Evolutionary conservation across 2,329 filamentous ascomycete species (phyloP), one percentile per base, ranked within the genome.

Genomic region (Claviceps humidiphila): DNA sequence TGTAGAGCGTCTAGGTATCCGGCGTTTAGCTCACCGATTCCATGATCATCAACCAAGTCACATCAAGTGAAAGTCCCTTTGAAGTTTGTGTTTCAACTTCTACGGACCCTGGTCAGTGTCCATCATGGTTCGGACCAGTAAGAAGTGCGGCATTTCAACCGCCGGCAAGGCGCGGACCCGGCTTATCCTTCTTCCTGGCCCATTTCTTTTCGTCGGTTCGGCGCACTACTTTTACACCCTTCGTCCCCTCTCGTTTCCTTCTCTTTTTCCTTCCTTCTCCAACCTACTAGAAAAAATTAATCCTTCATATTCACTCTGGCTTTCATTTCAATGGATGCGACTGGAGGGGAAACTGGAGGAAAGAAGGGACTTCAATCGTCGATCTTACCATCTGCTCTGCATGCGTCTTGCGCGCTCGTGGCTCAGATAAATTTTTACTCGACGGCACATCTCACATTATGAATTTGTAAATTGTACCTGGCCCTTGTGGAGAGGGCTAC

Each of bases 311-410:
- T 84, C 81, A 85, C 81, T 84, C 80, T 78, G 75, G 72, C 68
- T 71, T 76, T 73, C 71, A 69, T 64, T 67, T 68, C 69, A 65
- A 71, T 72, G 76, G 72, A 75, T 73, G 71, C 63, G 56, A 58
- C 67, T 73, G 76, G 81, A 84, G 80, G 82, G 82, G 82, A 85
- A 85, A 84, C 71, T 77, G 80, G 75, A 80, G 80, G 81, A 81
- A 63, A 85, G 81, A 82, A 42, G 60, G 53, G 66, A 73, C 53
- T 63, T 53, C 56, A 54, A 58, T 66, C 71, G 69, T 65, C 66
- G 67, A 68, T 56, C 73, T 76, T 75, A 74, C 73, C 72, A 66
- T 73, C 67, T 73, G 69, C 62, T 65, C 68, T 68, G 66, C 61
- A 58, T 53, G 60, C 58, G 58, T 58, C 59, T 54, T 51, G 56